A percentile compares a stretch with the other conserved stretches of the same genome.
Evolutionary conservation across 1,139 yeast species (phyloP).

Genomic region (Suhomyces ambrosiae): DNA sequence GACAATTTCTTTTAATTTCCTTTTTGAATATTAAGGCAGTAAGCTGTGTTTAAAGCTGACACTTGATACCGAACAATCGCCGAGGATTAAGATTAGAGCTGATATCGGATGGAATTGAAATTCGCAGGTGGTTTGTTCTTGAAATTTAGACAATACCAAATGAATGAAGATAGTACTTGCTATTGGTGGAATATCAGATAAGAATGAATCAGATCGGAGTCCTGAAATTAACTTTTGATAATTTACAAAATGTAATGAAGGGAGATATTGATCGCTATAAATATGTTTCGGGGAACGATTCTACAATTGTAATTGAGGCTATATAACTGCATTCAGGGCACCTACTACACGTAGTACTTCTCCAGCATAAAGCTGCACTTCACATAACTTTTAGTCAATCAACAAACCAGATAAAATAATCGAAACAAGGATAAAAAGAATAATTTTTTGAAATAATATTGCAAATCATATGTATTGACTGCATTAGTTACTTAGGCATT

Average conservation of each 20-base stretch:
- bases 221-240: too few relatives aligned
- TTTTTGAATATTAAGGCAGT: not conserved
- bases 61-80: not conserved
- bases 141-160: too few relatives aligned
- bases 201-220: too few relatives aligned
- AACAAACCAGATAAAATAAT: constrained; percentile 10
- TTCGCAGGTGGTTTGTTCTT: too few relatives aligned
- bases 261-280: constrained; percentile 6
- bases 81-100: not conserved
- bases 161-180: too few relatives aligned
- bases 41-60: not conserved
- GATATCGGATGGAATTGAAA: too few relatives aligned
- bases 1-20: constrained; percentile 1
- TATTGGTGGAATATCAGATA: too few relatives aligned
- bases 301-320: constrained; percentile 7
- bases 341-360: constrained; percentile 6
- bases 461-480: not conserved
- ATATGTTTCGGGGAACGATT: constrained; percentile 1
- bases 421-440: constrained; percentile 5
- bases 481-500: not conserved
- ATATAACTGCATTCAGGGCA: constrained; percentile 9
- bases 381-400: constrained; percentile 6
- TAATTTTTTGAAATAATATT: not conserved
- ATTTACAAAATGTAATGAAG: too few relatives aligned
- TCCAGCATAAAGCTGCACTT: constrained; percentile 9